Conservation (phyloP, 495 filamentous ascomycete genomes). For the Podospora conica region DNA sequence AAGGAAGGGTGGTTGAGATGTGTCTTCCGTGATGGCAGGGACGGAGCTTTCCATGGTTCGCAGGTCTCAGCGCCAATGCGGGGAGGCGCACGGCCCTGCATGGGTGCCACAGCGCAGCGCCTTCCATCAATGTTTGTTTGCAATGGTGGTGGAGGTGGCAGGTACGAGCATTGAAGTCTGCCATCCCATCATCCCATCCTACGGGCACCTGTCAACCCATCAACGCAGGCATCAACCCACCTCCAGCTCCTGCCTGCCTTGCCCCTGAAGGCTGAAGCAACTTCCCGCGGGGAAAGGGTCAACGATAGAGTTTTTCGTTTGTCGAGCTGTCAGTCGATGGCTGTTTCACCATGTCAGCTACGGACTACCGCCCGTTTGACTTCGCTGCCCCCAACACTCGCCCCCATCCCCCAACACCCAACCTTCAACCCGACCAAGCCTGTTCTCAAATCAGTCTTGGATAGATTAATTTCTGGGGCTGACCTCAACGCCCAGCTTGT, state of each 20-base stretch:
- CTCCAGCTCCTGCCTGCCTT: background rate
- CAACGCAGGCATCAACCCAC: background rate
- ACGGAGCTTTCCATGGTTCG: background rate
- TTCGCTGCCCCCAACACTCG: background rate
- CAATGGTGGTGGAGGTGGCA: background rate
- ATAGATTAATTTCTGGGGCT: conserved; percentile 24
- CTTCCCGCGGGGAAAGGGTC: background rate
- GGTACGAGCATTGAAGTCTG: background rate
- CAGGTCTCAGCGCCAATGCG: background rate
- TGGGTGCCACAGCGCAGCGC: background rate
- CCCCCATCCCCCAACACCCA: conserved; percentile 13
- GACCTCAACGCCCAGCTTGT: conserved; percentile 14
- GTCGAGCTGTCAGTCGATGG: background rate
- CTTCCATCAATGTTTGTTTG: background rate
- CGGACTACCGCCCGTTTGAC: background rate
- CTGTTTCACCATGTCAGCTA: background rate
- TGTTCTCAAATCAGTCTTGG: conserved; percentile 22
- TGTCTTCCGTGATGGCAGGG: background rate
- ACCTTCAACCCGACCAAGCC: conserved; percentile 18
- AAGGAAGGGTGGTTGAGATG: background rate
- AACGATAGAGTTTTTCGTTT: background rate
- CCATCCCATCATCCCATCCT: background rate
- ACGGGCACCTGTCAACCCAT: too few relatives aligned
- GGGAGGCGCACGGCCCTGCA: background rate
- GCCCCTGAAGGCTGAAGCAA: background rate